Conservation (phyloP, 352 stramenopile genomes). For the Pythium brachiatum region DNA sequence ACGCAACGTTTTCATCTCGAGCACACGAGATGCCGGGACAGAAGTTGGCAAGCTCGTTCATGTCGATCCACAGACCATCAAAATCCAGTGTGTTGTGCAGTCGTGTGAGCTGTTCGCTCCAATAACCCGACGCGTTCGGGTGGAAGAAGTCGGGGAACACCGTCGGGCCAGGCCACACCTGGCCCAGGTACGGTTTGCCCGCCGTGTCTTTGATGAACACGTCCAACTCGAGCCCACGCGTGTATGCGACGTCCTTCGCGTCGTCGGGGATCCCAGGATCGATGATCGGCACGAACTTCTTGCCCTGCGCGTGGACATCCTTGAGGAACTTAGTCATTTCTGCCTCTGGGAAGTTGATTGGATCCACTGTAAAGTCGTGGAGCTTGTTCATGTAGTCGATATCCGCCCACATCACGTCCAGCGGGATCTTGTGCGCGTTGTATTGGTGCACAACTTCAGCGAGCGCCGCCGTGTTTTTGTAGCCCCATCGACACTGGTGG, state of each 20-base stretch:
- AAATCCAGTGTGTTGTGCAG: constrained; percentile 51
- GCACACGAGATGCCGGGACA: constrained; percentile 43
- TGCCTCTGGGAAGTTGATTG: constrained; percentile 34
- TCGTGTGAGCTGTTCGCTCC: constrained; percentile 52
- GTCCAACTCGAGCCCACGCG: constrained; percentile 48
- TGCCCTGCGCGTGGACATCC: constrained; percentile 48
- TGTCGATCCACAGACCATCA: constrained; percentile 86
- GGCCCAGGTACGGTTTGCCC: constrained; percentile 59
- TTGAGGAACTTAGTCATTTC: constrained; percentile 37
- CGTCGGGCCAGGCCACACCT: constrained; percentile 81
- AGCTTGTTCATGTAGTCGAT: constrained; percentile 57
- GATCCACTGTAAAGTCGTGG: constrained; percentile 59
- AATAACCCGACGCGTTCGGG: constrained; percentile 58
- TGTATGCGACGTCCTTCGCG: constrained; percentile 47
- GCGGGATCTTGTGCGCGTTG: constrained; percentile 34
- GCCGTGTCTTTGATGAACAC: constrained; percentile 76
- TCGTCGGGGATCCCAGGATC: constrained; percentile 77
- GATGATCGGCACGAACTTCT: constrained; percentile 78
- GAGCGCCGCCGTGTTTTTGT: constrained; percentile 22
- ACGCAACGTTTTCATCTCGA: constrained; percentile 31
- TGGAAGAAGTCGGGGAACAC: constrained; percentile 85
- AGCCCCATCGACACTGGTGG: constrained; percentile 55
- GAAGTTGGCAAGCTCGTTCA: constrained; percentile 87
- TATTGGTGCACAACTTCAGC: constrained; percentile 33
- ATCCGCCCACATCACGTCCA: constrained; percentile 55